phyloP scores from a whole-genome alignment of 225 moss, liverwort and hornwort genomes.

The Physcomitrellopsis africana region DNA sequence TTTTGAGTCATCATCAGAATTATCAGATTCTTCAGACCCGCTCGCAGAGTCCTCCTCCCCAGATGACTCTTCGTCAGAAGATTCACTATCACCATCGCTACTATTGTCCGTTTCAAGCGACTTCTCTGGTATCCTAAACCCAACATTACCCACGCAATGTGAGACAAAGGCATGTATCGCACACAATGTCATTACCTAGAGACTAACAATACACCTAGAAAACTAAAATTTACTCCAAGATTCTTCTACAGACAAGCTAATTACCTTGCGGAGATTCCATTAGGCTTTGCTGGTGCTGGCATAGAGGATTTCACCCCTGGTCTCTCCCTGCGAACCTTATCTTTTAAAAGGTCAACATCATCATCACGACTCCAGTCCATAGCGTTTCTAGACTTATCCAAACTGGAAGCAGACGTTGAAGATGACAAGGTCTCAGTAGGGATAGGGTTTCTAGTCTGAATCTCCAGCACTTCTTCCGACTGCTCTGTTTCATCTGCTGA shows the following conservation, averaged over 20 bases:
- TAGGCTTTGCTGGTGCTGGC: constrained; percentile 27
- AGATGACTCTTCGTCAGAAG: constrained; percentile 24
- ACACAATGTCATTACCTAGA: constrained; percentile 9
- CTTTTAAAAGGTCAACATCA: constrained; percentile 35
- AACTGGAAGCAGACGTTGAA: constrained; percentile 34
- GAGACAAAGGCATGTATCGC: constrained; percentile 19
- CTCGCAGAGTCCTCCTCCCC: constrained; percentile 24
- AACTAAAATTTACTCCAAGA: constrained; percentile 10
- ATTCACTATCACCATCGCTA: constrained; percentile 29
- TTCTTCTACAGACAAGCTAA: constrained; percentile 11
- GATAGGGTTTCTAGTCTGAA: not conserved
- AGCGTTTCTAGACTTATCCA: constrained; percentile 16
- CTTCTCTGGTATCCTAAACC: constrained; percentile 27
- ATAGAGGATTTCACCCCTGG: constrained; percentile 29
- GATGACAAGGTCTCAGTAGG: constrained; percentile 27
- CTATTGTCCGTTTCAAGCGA: constrained; percentile 10
- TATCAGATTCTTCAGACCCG: constrained; percentile 21
- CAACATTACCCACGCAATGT: constrained; percentile 10
- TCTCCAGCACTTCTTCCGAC: constrained; percentile 8
- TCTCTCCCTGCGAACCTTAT: constrained; percentile 45
- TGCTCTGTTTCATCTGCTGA: constrained; percentile 2
- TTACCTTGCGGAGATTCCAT: constrained; percentile 36
- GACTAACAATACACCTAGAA: not conserved
- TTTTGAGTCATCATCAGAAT: constrained; percentile 26
- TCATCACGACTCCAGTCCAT: constrained; percentile 24